Base-by-base conservation (phyloP, 2,329 filamentous ascomycete species). In the Blastomyces silverae region DNA sequence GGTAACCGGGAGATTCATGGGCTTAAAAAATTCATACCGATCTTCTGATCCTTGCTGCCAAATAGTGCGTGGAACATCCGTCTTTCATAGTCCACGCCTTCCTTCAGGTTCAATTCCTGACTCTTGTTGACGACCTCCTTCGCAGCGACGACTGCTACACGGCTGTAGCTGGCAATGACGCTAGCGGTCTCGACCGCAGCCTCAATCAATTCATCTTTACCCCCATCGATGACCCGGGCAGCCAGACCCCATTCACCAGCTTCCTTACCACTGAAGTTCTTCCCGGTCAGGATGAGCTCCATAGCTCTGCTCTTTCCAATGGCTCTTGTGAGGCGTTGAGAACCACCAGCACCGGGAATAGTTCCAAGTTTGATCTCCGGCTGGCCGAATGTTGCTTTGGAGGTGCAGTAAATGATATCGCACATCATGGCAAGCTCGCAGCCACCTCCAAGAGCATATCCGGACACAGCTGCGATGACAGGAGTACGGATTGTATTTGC, bases 101-200 rank as follows among this genome's bases (percentile, higher is more conserved):
- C 94, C 70, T 89, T 82, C 66, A 99, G 80, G 3, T 88, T 83
- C 70, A 96, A 79, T 72, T 99, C 94, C 82, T 97, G 92, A 77
- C 92, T 96, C 87, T 97, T 97, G 77, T 97, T 96, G 64, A 99
- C 93, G n/a, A 94, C 93, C 82, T 99, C 94, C 83, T 99, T 99
- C 65, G 86, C 89, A 13, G 90, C 94, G 79, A 91, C 87, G 65
- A 96, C 86, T 1, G 93, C 90, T n/a, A 99, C 88, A 74, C 84
- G 86, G 62, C 90, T 92, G 78, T 94, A 91, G 0, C 89, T 81
- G 0, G 94, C 92, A 79, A 99, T 97, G 62, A 86, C 92, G 82
- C 90, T 91, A 2, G 94, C 94, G 22, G 91, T 93, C 74, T 88
- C 86, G 66, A 96, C 76, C 2, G 92, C 87, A 64, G 86, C 90